These are phyloP conservation scores for Amphicarpaea edgeworthii DNA, from an alignment of 306 rosid species.

Conservation along the genomic window DNA sequence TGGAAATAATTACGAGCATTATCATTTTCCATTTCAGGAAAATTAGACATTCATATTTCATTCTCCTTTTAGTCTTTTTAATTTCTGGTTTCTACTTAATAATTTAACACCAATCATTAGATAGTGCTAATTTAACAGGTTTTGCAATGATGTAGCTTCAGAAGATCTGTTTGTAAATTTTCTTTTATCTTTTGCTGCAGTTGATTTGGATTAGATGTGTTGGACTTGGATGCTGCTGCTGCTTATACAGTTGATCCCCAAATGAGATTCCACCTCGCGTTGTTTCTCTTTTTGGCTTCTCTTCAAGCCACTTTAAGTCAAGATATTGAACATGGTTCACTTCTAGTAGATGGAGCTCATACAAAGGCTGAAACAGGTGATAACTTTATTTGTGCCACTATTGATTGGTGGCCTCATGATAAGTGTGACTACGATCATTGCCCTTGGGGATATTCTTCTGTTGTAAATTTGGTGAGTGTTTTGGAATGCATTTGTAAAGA, in stretches of 20 bases:
- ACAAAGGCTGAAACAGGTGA: constrained; percentile 65
- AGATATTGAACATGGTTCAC: constrained; percentile 55
- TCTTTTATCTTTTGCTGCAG: constrained; percentile 44
- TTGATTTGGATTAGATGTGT: constrained; percentile 46
- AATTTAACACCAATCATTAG: not conserved
- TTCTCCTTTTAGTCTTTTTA: constrained; percentile 9
- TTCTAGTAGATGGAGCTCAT: constrained; percentile 70
- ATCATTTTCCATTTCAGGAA: not conserved
- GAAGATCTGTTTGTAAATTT: constrained; percentile 30
- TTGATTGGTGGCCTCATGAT: constrained; percentile 99
- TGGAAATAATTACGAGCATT: not conserved
- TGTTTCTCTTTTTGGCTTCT: constrained; percentile 65
- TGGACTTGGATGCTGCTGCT: constrained; percentile 46
- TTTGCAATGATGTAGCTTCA: constrained; percentile 5
- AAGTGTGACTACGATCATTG: constrained; percentile 87
- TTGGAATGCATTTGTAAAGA: constrained; percentile 28
- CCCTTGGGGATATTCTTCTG: constrained; percentile 91
- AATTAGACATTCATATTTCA: constrained; percentile 7
- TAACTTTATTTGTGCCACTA: constrained; percentile 87
- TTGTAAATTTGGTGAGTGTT: constrained; percentile 71
- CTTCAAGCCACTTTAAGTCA: constrained; percentile 67
- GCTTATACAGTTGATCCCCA: constrained; percentile 33
- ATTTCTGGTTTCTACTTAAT: not conserved
- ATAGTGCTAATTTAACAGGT: not conserved
- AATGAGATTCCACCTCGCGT: constrained; percentile 64